phyloP scores from a whole-genome alignment of 306 rosid genomes.

The Trifolium fragiferum region DNA sequence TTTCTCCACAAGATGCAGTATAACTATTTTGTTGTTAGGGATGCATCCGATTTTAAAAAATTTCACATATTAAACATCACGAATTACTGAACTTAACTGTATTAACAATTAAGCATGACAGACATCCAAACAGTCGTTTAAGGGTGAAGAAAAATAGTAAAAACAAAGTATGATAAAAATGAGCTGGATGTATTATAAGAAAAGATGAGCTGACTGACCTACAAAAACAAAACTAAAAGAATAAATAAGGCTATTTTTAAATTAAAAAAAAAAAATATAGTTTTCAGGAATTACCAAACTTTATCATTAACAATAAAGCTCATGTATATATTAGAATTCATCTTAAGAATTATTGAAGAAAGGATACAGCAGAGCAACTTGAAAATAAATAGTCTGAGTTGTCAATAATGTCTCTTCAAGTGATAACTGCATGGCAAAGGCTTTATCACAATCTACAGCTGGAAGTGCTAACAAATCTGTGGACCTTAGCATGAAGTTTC shows the following conservation, averaged over 20 bases:
- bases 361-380: conserved; percentile 99
- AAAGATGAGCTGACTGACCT: background rate
- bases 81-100: conserved; percentile 31
- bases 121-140: background rate
- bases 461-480: conserved; percentile 98
- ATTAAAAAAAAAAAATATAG: background rate
- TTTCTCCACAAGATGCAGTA: conserved; percentile 98
- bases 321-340: conserved; percentile 2
- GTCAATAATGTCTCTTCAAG: conserved; percentile 93
- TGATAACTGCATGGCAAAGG: conserved; percentile 92
- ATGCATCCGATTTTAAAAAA: conserved; percentile 34
- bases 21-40: conserved; percentile 78
- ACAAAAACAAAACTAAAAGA: background rate
- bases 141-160: conserved; percentile 27
- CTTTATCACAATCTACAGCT: conserved; percentile 98
- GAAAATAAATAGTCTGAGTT: conserved; percentile 93
- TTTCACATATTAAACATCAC: conserved; percentile 32
- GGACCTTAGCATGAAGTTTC: conserved; percentile 96
- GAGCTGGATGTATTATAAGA: background rate
- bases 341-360: conserved; percentile 36
- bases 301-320: conserved; percentile 23
- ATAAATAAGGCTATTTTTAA: background rate
- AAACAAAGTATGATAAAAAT: conserved; percentile 37
- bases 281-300: conserved; percentile 22
- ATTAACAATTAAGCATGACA: conserved; percentile 39